phyloP scores from a whole-genome alignment of 148 eudicot genomes.

The Camellia sinensis region DNA sequence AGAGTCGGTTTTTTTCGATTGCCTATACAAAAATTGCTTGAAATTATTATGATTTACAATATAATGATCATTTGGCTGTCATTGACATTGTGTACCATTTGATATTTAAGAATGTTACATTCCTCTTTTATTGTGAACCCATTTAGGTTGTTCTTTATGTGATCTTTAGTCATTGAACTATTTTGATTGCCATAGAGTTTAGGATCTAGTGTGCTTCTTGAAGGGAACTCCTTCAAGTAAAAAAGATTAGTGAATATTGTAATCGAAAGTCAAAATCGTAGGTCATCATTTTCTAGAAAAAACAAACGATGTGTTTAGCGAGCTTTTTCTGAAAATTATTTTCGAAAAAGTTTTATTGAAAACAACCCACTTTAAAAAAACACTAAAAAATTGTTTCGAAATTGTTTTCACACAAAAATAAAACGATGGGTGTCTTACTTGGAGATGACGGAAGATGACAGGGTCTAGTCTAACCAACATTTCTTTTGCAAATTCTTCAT shows the following conservation, averaged over 20 bases:
- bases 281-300: neutral
- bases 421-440: conserved; percentile 24
- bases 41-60: neutral
- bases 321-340: no score
- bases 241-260: neutral
- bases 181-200: conserved; percentile 56
- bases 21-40: conserved; percentile 12
- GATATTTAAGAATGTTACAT: neutral
- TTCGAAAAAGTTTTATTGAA: no score
- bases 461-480: conserved; percentile 75
- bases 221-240: conserved; percentile 47
- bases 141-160: conserved; percentile 51
- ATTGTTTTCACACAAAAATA: no score
- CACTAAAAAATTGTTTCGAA: no score
- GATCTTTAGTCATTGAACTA: conserved; percentile 58
- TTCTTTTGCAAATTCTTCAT: conserved; percentile 75
- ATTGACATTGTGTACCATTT: neutral
- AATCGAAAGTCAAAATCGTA: no score
- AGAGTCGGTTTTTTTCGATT: conserved; percentile 6
- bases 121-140: conserved; percentile 56
- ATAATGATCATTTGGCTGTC: neutral
- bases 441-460: conserved; percentile 47
- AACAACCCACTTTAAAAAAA: no score
- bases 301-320: neutral
- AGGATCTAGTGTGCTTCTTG: conserved; percentile 68